Percentiles rank a stretch among this genome's conserved stretches.
Evolutionary conservation across 2,329 filamentous ascomycete species (phyloP).

Genomic region (Nemania abortiva): DNA sequence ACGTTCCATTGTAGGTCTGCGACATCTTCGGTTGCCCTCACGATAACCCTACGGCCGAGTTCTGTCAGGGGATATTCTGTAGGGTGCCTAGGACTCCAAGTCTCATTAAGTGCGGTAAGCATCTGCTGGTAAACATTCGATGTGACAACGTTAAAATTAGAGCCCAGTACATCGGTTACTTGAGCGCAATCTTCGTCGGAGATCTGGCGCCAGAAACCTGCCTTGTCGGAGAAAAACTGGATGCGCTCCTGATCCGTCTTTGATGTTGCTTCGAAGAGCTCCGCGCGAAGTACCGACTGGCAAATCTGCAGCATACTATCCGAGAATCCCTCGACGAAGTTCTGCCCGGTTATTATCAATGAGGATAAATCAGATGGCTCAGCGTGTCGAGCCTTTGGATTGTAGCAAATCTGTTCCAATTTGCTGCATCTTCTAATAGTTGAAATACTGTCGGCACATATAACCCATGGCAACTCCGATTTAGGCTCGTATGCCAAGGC

Average conservation of each 20-base stretch:
- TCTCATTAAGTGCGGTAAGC: constrained; percentile 59
- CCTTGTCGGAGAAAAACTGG: constrained; percentile 80
- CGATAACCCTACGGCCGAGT: constrained; percentile 80
- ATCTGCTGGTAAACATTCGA: constrained; percentile 67
- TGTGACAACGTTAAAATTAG: constrained; percentile 70
- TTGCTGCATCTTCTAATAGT: constrained; percentile 83
- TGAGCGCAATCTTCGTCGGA: constrained; percentile 83
- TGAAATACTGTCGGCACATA: constrained; percentile 84
- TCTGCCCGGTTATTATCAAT: constrained; percentile 76
- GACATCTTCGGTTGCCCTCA: constrained; percentile 83
- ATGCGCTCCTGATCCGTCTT: constrained; percentile 80
- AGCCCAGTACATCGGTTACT: constrained; percentile 76
- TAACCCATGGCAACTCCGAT: constrained; percentile 81
- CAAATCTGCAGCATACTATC: constrained; percentile 76
- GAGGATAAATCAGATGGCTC: constrained; percentile 62
- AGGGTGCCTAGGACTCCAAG: constrained; percentile 53
- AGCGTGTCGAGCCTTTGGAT: constrained; percentile 68
- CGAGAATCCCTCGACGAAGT: constrained; percentile 78
- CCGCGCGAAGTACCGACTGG: constrained; percentile 74
- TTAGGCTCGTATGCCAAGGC: constrained; percentile 79
- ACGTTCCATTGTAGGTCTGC: constrained; percentile 78
- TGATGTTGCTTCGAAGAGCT: constrained; percentile 80
- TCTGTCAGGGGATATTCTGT: constrained; percentile 68
- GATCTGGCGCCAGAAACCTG: constrained; percentile 81
- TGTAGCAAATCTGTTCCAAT: constrained; percentile 81